These are phyloP conservation scores for Albifimbria verrucaria DNA, from an alignment of 2,329 filamentous ascomycete species.

Conservation along the genomic window DNA sequence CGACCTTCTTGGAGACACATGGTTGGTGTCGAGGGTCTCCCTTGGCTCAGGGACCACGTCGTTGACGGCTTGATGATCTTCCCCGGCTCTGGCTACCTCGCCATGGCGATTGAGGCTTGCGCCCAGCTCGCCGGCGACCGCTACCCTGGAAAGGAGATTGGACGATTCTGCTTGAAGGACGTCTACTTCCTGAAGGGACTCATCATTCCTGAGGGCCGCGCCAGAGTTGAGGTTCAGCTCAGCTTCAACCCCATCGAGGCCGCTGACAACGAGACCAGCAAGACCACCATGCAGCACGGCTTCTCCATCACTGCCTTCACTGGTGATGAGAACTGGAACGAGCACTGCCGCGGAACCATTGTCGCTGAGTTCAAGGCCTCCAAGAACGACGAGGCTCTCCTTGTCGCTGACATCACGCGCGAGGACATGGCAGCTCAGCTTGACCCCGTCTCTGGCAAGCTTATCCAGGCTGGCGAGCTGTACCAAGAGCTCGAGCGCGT, in stretches of 20 bases:
- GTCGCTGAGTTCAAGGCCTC: slow-evolving; percentile 9
- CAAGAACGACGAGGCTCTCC: slow-evolving; percentile 5
- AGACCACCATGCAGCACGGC: background rate
- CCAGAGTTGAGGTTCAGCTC: slow-evolving; percentile 7
- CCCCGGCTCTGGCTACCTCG: slow-evolving; percentile 32
- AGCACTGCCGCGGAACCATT: slow-evolving; percentile 16
- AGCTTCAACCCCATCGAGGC: slow-evolving; percentile 1
- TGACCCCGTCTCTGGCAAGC: background rate
- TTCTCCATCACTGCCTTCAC: slow-evolving; percentile 12
- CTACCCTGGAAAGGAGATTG: slow-evolving; percentile 15
- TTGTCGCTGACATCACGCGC: background rate
- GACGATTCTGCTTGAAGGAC: slow-evolving; percentile 3
- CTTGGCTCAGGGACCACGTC: slow-evolving; percentile 35
- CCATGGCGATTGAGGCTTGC: slow-evolving; percentile 4
- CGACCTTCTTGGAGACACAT: slow-evolving; percentile 19
- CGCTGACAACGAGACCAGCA: background rate
- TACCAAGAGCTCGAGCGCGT: background rate
- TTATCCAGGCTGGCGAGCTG: background rate
- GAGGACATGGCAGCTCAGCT: background rate
- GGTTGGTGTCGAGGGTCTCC: slow-evolving; percentile 12
- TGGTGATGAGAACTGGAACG: slow-evolving; percentile 9
- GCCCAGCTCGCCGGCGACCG: slow-evolving; percentile 16
- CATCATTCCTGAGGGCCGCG: slow-evolving; percentile 7
- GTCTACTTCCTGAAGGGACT: slow-evolving; percentile 7
- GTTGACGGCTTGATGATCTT: slow-evolving; percentile 28